phyloP scores from a whole-genome alignment of 805 yeast genomes.

The Candida vartiovaarae region DNA sequence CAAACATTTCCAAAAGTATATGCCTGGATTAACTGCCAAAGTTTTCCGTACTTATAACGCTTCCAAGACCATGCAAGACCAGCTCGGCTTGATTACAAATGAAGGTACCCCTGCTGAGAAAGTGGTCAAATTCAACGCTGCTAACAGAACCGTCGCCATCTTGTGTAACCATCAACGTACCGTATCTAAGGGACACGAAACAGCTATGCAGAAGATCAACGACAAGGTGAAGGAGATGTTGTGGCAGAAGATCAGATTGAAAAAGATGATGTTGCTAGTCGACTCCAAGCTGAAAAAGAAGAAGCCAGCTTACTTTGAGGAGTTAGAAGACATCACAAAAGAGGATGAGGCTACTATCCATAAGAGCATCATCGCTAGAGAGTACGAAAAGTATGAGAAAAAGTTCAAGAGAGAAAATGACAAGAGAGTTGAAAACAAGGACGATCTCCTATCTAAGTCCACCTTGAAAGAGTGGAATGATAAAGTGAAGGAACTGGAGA shows the following conservation, averaged over 20 bases:
- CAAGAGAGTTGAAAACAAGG: slow-evolving; percentile 51
- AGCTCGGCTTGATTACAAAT: slow-evolving; percentile 75
- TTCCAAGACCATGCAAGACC: slow-evolving; percentile 94
- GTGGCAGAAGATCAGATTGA: slow-evolving; percentile 76
- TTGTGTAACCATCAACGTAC: slow-evolving; percentile 96
- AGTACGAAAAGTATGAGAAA: slow-evolving; percentile 53
- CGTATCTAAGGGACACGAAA: slow-evolving; percentile 78
- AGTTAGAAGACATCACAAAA: slow-evolving; percentile 55
- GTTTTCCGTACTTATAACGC: slow-evolving; percentile 98
- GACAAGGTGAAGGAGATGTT: slow-evolving; percentile 72
- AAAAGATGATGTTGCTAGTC: slow-evolving; percentile 59
- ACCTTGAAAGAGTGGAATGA: slow-evolving; percentile 54
- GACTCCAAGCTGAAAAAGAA: slow-evolving; percentile 49
- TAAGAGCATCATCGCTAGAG: slow-evolving; percentile 52
- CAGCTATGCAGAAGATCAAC: slow-evolving; percentile 68
- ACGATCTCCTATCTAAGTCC: slow-evolving; percentile 44
- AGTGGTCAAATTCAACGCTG: slow-evolving; percentile 84
- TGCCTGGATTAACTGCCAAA: slow-evolving; percentile 92
- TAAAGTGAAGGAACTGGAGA: slow-evolving; percentile 44
- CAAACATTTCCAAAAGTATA: slow-evolving; percentile 80
- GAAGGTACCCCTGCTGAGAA: slow-evolving; percentile 86
- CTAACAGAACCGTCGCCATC: slow-evolving; percentile 91
- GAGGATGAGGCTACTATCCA: slow-evolving; percentile 60
- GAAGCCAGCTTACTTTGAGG: slow-evolving; percentile 55
- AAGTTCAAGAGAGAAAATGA: slow-evolving; percentile 75